A percentile compares a stretch with the other conserved stretches of the same genome.
Conservation (phyloP, 768 basidiomycete genomes). For the Suillus lakei region DNA sequence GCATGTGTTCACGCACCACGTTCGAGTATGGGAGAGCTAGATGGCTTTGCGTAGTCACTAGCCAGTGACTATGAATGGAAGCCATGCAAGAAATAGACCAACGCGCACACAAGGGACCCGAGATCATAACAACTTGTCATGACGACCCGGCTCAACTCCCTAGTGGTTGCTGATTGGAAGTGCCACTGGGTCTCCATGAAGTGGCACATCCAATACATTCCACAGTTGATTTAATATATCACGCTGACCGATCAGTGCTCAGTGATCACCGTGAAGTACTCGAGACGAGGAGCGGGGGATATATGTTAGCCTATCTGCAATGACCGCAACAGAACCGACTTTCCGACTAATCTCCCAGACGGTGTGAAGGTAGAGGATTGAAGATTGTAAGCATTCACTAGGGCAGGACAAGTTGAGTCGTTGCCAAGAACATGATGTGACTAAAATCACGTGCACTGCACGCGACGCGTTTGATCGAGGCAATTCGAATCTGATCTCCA, state of each 20-base stretch:
- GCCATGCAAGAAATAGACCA: background rate
- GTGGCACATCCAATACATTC: background rate
- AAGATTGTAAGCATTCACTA: background rate
- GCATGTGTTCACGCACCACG: background rate
- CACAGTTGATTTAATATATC: background rate
- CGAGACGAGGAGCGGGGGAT: background rate
- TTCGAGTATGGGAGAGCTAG: background rate
- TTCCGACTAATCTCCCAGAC: background rate
- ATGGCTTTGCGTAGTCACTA: background rate
- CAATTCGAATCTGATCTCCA: background rate
- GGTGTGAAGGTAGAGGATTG: background rate
- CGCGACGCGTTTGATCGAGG: background rate
- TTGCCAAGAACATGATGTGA: background rate
- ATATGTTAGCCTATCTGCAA: background rate
- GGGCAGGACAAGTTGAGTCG: too few relatives aligned
- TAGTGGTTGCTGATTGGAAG: background rate
- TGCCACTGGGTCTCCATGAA: background rate
- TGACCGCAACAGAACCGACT: background rate
- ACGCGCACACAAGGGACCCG: background rate
- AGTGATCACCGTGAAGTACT: background rate
- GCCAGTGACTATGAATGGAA: background rate
- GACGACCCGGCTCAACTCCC: background rate
- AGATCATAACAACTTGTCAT: background rate
- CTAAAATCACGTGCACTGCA: background rate
- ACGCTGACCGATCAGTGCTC: background rate